phyloP scores from a whole-genome alignment of 2,329 filamentous ascomycete species.

The Ascochyta koolunga region DNA sequence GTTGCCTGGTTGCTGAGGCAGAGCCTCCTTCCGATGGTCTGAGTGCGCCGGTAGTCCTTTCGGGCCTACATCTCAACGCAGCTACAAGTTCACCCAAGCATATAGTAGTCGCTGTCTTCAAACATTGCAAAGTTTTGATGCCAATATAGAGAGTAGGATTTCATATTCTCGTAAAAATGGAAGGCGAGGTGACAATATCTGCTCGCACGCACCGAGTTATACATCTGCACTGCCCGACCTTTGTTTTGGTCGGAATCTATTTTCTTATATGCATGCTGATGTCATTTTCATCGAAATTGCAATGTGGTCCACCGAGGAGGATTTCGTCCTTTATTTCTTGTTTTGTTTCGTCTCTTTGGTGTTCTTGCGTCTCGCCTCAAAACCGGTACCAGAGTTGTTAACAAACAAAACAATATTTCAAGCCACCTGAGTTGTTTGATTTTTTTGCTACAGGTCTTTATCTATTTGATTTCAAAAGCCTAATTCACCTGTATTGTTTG shows the following conservation, averaged over 20 bases:
- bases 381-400: no score
- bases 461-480: no score
- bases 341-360: slow-evolving; percentile 12
- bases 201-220: background rate
- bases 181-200: background rate
- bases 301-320: no score
- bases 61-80: background rate
- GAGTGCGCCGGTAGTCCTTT: background rate
- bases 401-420: no score
- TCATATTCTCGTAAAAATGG: background rate
- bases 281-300: no score
- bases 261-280: no score
- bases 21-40: background rate
- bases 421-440: no score
- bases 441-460: no score
- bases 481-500: no score
- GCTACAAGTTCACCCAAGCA: background rate
- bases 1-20: no score
- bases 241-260: background rate
- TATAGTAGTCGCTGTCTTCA: background rate
- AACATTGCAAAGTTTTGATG: background rate
- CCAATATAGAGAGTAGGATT: background rate
- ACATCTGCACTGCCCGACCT: background rate
- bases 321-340: background rate
- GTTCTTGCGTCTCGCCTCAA: slow-evolving; percentile 16